Evolutionary conservation across 148 eudicot species (phyloP), one percentile per base, ranked within the genome.

Genomic region (Salicornia ramosissima): DNA sequence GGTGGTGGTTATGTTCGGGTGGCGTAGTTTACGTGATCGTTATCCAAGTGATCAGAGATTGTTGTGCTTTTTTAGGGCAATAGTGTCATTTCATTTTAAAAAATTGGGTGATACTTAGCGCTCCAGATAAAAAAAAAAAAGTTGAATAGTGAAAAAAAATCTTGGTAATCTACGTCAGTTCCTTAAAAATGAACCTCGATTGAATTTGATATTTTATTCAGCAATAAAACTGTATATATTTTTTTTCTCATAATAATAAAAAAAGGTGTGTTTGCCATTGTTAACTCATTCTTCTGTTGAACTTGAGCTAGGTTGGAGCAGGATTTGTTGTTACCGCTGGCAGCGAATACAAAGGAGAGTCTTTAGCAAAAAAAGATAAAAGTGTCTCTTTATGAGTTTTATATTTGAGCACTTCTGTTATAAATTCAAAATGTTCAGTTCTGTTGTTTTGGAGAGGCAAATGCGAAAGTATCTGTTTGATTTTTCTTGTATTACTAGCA

Each of bases 301-400:
- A 45, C 18, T 24, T 10, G 46, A 47, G 70, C 68, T 75, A 94
- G 98, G 90, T 90, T 68, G 98, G 98, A 69, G 97, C 92, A n/a
- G 91, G 96, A 62, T 94, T 63, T 68, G 98, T 94, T 57, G 87
- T 94, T 11, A 81, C 82, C 45, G 82, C 98, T 26, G 92, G 97
- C 11, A 87, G 98, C 26, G 97, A 94, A 53, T 64, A 84, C 78
- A 94, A 88, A 69, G 91, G 96, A 10, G 98, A 94, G 71, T 77
- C 96, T 13, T 70, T 94, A 77, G 92, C 98, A 13, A 94, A 79
- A 85, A 94, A 87, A 80, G 78, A 88, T 70, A 78, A 76, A 75
- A 66, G 5, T 33, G 54, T 76, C 64, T 55, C 50, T 22, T 46
- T 43, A 33, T 81, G 80, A 79, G 47, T 58, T 42, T 50, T 40